phyloP scores from a whole-genome alignment of 345 rosid genomes.

The Schrenkiella parvula region DNA sequence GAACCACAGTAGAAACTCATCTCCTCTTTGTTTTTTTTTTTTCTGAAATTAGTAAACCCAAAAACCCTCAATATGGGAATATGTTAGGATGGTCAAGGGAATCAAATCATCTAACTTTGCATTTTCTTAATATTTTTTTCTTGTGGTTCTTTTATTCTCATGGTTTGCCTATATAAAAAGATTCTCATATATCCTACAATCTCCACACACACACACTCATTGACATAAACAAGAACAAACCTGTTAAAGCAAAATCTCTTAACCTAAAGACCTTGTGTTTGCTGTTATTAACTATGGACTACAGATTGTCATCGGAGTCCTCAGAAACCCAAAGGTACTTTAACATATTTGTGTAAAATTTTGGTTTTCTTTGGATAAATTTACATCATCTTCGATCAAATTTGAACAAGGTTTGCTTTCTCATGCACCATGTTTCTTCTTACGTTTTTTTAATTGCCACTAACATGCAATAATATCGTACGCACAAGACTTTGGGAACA shows the following conservation, averaged over 20 bases:
- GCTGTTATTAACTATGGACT: not conserved
- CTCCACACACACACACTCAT: not conserved
- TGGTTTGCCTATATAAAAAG: conserved; percentile 7
- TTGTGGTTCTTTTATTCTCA: not conserved
- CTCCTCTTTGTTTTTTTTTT: too few species aligned
- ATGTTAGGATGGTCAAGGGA: not conserved
- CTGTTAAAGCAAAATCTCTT: not conserved
- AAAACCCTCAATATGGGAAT: too few species aligned
- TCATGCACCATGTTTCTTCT: not conserved
- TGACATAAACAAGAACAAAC: not conserved
- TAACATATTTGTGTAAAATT: not conserved
- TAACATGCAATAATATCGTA: not conserved
- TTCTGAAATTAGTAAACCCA: too few species aligned
- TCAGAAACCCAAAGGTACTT: conserved; percentile 19
- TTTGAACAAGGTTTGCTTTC: not conserved
- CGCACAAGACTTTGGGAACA: not conserved
- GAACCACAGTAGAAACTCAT: too few species aligned
- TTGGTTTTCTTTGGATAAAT: not conserved
- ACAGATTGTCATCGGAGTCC: conserved; percentile 12
- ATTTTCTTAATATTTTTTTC: not conserved
- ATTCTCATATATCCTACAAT: not conserved
- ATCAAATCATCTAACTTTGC: not conserved
- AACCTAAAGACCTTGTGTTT: not conserved
- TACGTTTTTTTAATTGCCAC: not conserved
- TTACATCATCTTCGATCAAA: not conserved